Percentiles rank a stretch among this genome's conserved stretches.
Conservation (phyloP, 202 grass and related monocot genomes). For the Cymbopogon flexuosus region DNA sequence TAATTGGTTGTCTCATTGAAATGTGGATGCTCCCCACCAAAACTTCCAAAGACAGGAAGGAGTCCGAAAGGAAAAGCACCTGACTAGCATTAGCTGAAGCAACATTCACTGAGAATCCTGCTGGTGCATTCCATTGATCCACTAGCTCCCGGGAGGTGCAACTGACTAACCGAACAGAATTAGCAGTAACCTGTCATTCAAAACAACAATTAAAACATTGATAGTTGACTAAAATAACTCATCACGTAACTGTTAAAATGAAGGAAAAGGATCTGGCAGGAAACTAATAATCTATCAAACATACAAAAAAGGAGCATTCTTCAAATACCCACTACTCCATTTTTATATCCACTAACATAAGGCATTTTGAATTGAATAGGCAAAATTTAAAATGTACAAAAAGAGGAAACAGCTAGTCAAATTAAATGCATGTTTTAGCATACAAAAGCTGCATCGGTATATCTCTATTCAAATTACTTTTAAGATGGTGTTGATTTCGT, state of each 20-base stretch:
- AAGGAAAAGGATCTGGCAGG: neutral
- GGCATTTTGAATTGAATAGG: neutral
- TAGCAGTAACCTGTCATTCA: slow-evolving; percentile 68
- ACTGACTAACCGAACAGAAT: slow-evolving; percentile 77
- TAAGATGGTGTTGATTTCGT: neutral
- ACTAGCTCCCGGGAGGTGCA: slow-evolving; percentile 74
- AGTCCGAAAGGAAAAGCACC: slow-evolving; percentile 30
- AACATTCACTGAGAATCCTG: slow-evolving; percentile 93
- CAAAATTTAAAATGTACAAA: neutral
- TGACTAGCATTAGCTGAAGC: slow-evolving; percentile 93
- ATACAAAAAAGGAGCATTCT: neutral
- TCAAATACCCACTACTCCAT: neutral
- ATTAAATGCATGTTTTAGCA: neutral
- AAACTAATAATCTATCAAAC: neutral
- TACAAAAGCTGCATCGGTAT: neutral
- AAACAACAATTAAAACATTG: slow-evolving; percentile 12
- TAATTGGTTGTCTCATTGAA: neutral
- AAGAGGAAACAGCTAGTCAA: neutral
- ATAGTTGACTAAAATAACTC: neutral
- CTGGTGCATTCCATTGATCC: slow-evolving; percentile 88
- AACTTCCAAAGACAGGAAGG: neutral
- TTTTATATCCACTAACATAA: neutral
- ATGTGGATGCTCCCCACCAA: neutral
- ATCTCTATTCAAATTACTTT: neutral
- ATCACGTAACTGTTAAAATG: neutral